These are phyloP conservation scores for Lagenaria siceraria DNA, from an alignment of 306 rosid species.

Conservation along the genomic window DNA sequence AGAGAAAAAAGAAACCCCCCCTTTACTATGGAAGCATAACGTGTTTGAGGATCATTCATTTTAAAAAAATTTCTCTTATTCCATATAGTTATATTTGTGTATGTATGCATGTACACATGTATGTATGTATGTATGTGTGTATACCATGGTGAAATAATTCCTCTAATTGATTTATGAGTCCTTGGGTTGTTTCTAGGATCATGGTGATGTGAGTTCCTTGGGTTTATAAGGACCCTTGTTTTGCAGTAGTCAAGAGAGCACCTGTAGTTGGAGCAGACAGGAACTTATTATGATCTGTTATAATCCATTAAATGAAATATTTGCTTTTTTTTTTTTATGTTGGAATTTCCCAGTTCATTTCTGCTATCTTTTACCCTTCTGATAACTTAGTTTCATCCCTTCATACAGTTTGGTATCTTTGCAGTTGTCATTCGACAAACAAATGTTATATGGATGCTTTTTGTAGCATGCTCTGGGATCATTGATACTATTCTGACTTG, in stretches of 20 bases:
- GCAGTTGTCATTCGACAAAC: constrained; percentile 80
- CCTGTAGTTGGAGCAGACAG: neutral
- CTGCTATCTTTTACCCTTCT: neutral
- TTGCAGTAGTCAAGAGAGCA: neutral
- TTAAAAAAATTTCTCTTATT: too few relatives aligned
- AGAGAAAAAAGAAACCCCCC: neutral
- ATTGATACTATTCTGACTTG: constrained; percentile 33
- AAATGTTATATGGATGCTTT: constrained; percentile 78
- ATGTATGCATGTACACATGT: too few relatives aligned
- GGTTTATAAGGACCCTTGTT: neutral
- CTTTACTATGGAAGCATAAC: neutral
- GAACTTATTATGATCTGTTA: neutral
- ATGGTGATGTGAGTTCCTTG: neutral
- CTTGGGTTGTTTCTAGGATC: neutral
- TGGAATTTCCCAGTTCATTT: neutral
- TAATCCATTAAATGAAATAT: neutral
- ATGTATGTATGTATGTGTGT: too few relatives aligned
- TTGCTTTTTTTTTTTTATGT: neutral
- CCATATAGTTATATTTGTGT: too few relatives aligned
- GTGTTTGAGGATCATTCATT: neutral
- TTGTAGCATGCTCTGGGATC: constrained; percentile 63
- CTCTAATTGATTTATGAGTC: neutral
- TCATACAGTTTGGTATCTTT: constrained; percentile 53
- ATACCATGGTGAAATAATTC: neutral
- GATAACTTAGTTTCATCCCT: constrained; percentile 15